Conservation (phyloP, 2,329 filamentous ascomycete species). For the Ceratocystis alfenasii region DNA sequence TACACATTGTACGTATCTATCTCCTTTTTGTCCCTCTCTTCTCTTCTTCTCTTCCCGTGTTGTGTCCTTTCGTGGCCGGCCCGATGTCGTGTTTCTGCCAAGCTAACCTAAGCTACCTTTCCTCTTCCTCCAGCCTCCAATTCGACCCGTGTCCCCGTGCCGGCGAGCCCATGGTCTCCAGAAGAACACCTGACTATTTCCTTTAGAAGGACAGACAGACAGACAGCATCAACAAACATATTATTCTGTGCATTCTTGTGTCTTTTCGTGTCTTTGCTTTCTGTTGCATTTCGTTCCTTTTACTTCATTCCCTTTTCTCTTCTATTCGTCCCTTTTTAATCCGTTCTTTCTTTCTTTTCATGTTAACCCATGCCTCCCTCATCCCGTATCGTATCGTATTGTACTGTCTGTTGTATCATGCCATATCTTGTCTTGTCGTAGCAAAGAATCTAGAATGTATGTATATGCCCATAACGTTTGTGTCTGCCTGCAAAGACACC, state of each 20-base stretch:
- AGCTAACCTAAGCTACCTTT: slow-evolving; percentile 23
- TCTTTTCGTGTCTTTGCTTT: too few species aligned
- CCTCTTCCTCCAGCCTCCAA: slow-evolving; percentile 60
- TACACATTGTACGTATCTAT: slow-evolving; percentile 83
- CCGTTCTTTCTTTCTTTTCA: not conserved
- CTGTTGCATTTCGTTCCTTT: too few species aligned
- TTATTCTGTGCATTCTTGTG: slow-evolving; percentile 5
- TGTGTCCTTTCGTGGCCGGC: too few species aligned
- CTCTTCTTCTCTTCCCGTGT: not conserved
- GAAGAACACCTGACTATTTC: slow-evolving; percentile 96
- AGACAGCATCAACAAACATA: not conserved
- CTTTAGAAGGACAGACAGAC: slow-evolving; percentile 44
- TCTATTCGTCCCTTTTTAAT: not conserved
- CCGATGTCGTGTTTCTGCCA: too few species aligned
- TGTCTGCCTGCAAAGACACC: too few species aligned
- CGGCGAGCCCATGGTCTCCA: slow-evolving; percentile 96
- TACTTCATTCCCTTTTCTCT: not conserved
- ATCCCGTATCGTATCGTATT: too few species aligned
- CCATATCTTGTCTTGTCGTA: too few species aligned
- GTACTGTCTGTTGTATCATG: too few species aligned
- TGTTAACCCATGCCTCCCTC: not conserved
- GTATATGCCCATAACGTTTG: too few species aligned
- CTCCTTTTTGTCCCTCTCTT: not conserved
- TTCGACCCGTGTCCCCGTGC: slow-evolving; percentile 97
- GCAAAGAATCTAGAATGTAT: too few species aligned